These are phyloP conservation scores for Arachnomyces sp. DNA, from an alignment of 2,329 filamentous ascomycete genomes.

Conservation along the genomic window DNA sequence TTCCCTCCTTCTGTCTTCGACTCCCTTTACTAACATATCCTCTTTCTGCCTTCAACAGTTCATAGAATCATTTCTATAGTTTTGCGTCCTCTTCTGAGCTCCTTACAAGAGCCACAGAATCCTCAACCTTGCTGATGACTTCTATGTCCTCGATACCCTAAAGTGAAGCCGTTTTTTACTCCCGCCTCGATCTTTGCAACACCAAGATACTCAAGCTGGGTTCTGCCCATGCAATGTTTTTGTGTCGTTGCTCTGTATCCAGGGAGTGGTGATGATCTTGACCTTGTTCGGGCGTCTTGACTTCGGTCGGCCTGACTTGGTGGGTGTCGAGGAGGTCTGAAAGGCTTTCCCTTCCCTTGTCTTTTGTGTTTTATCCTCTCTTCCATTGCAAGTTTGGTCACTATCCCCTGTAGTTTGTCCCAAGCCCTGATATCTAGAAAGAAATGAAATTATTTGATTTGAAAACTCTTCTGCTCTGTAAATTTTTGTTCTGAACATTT, in stretches of 20 bases:
- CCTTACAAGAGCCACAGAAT: slow-evolving; percentile 85
- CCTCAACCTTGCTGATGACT: slow-evolving; percentile 92
- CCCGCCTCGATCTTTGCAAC: slow-evolving; percentile 31
- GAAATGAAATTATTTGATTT: too few species aligned
- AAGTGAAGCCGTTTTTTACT: slow-evolving; percentile 67
- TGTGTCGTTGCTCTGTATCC: slow-evolving; percentile 40
- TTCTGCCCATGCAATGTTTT: slow-evolving; percentile 9
- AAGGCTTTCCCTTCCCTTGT: slow-evolving; percentile 51
- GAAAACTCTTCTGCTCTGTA: too few species aligned
- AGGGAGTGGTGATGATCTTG: slow-evolving; percentile 95
- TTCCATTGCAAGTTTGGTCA: slow-evolving; percentile 1
- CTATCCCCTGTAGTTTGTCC: too few species aligned
- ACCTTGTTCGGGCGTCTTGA: slow-evolving; percentile 63
- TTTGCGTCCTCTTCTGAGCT: slow-evolving; percentile 84
- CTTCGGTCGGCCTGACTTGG: slow-evolving; percentile 70
- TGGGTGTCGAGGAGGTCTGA: slow-evolving; percentile 89
- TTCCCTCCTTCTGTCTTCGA: neutral
- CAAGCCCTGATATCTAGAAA: too few species aligned
- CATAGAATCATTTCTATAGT: slow-evolving; percentile 98
- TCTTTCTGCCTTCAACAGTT: slow-evolving; percentile 27
- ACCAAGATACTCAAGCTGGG: too few species aligned
- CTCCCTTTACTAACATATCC: slow-evolving; percentile 9
- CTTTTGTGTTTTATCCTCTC: slow-evolving; percentile 41
- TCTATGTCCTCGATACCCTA: slow-evolving; percentile 74
- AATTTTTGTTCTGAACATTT: too few species aligned